Base-by-base conservation (phyloP, 2,329 filamentous ascomycete species). In the Venturia nashicola region DNA sequence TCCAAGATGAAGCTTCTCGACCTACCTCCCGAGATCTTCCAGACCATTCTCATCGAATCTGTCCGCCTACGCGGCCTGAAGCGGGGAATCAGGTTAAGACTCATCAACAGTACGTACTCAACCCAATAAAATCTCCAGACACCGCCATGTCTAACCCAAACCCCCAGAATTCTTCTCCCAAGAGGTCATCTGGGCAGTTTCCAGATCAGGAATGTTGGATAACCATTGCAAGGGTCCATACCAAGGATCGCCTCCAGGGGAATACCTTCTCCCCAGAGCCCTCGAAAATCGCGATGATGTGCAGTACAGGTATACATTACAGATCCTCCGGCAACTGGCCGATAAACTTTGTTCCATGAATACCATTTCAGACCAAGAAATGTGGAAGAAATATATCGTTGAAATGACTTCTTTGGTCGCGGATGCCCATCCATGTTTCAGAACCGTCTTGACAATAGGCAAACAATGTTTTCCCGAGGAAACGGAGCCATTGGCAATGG, bases 1-100 rank as follows among this genome's bases (percentile, higher is more conserved):
- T 54, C 23, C 59, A 43, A 61, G 4, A 62, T 62, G 61, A 5
- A 1, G 20, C 43, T 62, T 40, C 61, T 62, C 5, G 61, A 62
- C 32, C 34, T 62, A n/a, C 61, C 61, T 9, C 43, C 48, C 23
- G 61, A 62, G 23, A 36, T 62, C 5, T n/a, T 62, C 39, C 43
- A 62, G 39, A 36, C 61, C 34, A 55, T 62, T 32, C 27, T 62
- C 40, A 36, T 39, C 12, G 16, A 39, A 8, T 42, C 61, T 5
- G 48, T 62, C 14, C 16, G 20, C 16, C 2, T 14, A 4, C 61
- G 61, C 4, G 61, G 61, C 7, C 11, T 62, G 46, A 62, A 42
- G 32, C 43, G 61, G 5, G 61, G 43, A 40, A 16, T 62, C 5
- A 9, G 61, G 23, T 54, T 62, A 16, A 55, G 61, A 36, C 46